Base-by-base conservation (phyloP, 2,329 filamentous ascomycete genomes). In the Monilinia fructicola region DNA sequence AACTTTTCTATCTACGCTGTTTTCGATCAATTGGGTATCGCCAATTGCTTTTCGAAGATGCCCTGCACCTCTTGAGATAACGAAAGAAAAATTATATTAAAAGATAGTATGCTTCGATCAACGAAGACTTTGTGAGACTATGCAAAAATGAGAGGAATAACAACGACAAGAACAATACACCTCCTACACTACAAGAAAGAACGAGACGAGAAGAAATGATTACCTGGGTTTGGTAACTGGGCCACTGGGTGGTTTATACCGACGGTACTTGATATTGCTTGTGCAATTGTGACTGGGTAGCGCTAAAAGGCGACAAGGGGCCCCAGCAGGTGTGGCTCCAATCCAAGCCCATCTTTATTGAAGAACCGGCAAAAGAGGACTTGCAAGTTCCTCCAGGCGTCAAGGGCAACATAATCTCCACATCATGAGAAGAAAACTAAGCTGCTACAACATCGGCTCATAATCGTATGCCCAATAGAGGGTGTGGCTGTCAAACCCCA, bases 91-190 rank as follows among this genome's bases (percentile, higher is more conserved):
- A 16, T 42, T 42, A 67, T 73, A 75, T 74, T 72, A 72, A 77
- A 76, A 69, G 75, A 77, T 75, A 73, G 75, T 68, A 72, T 76
- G 74, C 76, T 77, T 74, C 74, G 76, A 72, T 77, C 76, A 72
- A 77, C 75, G 74, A 77, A 77, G 75, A 73, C 74, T 76, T 74
- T 67, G 61, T 60, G 67, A 69, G 68, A 55, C 63, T 62, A 69
- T 52, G 58, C 59, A 64, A 59, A 66, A 66, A 31, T 60, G 23
- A 67, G 54, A 56, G 54, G 62, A 56, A 69, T 60, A 68, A 66
- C 64, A 53, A 67, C 40, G 54, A 67, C 55, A 54, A 68, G 46
- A 67, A 63, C 16, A 64, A 50, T 54, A 55, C 56, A 52, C 42
- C 55, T 52, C 59, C 55, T 38, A 66, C 52, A 66, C 26, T 35